Base-by-base conservation (phyloP, 805 yeast species). In the Hanseniaspora occidentalis region DNA sequence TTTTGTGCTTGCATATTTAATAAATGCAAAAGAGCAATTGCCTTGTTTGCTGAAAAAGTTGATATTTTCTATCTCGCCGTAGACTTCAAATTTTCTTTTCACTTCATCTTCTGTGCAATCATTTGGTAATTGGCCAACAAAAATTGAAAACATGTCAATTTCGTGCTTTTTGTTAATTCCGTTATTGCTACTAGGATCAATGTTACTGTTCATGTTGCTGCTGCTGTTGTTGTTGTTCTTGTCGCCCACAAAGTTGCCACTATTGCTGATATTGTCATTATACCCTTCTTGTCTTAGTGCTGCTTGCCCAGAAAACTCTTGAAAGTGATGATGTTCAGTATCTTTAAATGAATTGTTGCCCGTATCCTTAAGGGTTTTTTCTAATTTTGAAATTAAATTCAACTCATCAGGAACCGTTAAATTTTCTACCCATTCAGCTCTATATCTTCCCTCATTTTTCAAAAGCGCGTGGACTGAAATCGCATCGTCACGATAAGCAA, bases 351-450 rank as follows among this genome's bases (percentile, higher is more conserved):
- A n/a, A n/a, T n/a, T n/a, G n/a, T n/a, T n/a, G n/a, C n/a, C n/a
- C n/a, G n/a, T n/a, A n/a, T 52, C 54, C 27, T 56, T 60, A n/a
- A 14, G 23, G 2, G 18, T 7, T 9, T 33, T 11, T 6, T 33
- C 10, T 14, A 33, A 19, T 9, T 33, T 45, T 16, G 36, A 20
- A 17, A 56, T 38, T 35, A 59, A 41, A 41, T 59, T 59, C 43
- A 48, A 49, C 27, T 57, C 61, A 25, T 58, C 54, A 20, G 70
- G 67, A 26, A 69, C 71, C 37, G 77, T 86, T 35, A 84, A 68
- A 52, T 84, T 84, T 60, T 84, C 88, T 0, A 92, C 85, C 95
- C 95, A 84, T 51, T 81, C 85, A 34, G 79, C 81, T 35, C 62
- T 62, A 70, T 76, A 75, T n/a, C 61, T 58, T 6, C 66, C 61